A percentile compares a stretch with the other conserved stretches of the same genome.
Evolutionary conservation across 2,329 filamentous ascomycete species (phyloP).

Genomic region (Parascedosporium putredinis): DNA sequence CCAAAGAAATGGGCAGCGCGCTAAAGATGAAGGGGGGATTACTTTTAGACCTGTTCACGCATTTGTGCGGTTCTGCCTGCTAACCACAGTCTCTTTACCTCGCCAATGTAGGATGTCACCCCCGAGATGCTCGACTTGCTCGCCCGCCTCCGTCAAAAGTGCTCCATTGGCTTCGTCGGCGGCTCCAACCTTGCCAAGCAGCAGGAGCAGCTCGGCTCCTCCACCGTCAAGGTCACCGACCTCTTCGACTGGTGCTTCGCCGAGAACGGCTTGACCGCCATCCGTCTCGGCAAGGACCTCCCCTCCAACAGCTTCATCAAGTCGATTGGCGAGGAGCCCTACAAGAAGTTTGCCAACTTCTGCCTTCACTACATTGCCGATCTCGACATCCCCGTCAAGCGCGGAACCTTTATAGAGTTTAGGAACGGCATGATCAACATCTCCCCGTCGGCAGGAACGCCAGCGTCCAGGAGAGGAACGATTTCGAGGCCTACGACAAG

Average conservation of each 20-base stretch:
- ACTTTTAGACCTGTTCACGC: background rate
- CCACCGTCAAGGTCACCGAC: slow-evolving; percentile 57
- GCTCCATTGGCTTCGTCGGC: slow-evolving; percentile 84
- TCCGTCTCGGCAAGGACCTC: slow-evolving; percentile 67
- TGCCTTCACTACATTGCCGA: slow-evolving; percentile 76
- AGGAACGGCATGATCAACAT: slow-evolving; percentile 88
- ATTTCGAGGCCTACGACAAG: slow-evolving; percentile 74
- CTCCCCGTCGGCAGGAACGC: slow-evolving; percentile 77
- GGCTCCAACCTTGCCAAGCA: slow-evolving; percentile 89
- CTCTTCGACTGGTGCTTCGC: slow-evolving; percentile 98
- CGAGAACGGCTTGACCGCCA: slow-evolving; percentile 92
- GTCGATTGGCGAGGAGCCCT: slow-evolving; percentile 76
- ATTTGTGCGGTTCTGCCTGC: too few relatives aligned
- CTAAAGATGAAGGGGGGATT: too few relatives aligned
- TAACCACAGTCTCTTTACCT: slow-evolving; percentile 3
- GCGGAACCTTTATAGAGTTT: slow-evolving; percentile 79
- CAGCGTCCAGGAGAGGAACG: slow-evolving; percentile 64
- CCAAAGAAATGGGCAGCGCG: background rate
- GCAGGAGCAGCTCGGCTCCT: slow-evolving; percentile 80
- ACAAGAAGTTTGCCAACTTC: slow-evolving; percentile 69
- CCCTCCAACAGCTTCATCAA: slow-evolving; percentile 78
- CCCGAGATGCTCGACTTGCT: slow-evolving; percentile 79
- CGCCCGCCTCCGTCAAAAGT: slow-evolving; percentile 69
- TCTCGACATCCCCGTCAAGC: slow-evolving; percentile 73
- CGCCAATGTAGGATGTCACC: slow-evolving; percentile 44